Evolutionary conservation across 116 monocot species (phyloP).

Genomic region (Dioscorea cayenensis): DNA sequence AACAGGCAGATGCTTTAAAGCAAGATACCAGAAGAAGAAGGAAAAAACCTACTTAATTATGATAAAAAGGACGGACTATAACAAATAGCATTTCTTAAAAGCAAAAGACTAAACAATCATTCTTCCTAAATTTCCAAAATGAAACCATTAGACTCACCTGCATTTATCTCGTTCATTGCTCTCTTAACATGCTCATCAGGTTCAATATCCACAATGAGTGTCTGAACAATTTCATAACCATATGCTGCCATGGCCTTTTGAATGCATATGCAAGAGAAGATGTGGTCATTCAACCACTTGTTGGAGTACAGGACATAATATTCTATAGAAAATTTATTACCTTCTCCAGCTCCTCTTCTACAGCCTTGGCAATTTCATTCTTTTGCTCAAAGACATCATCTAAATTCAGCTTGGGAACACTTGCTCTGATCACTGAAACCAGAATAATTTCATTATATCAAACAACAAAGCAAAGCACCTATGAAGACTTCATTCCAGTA

Average conservation of each 20-base stretch:
- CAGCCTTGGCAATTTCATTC: constrained; percentile 34
- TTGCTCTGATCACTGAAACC: constrained; percentile 36
- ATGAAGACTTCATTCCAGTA: not conserved
- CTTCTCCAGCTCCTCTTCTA: constrained; percentile 39
- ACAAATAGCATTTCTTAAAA: too few relatives aligned
- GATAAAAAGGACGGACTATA: too few relatives aligned
- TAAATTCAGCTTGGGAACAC: constrained; percentile 29
- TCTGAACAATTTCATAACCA: constrained; percentile 39
- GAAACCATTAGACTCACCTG: constrained; percentile 14
- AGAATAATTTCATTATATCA: not conserved
- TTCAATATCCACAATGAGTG: constrained; percentile 39
- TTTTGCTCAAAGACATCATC: constrained; percentile 46
- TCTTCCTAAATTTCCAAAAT: not conserved
- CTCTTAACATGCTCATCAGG: constrained; percentile 32
- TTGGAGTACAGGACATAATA: not conserved
- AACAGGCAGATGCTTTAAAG: too few relatives aligned
- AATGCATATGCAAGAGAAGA: not conserved
- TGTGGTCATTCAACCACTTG: not conserved
- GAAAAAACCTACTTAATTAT: too few relatives aligned
- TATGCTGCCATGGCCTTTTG: constrained; percentile 33
- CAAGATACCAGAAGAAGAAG: too few relatives aligned
- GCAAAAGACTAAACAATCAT: too few relatives aligned
- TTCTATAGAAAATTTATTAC: constrained; percentile 6
- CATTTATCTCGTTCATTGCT: constrained; percentile 49
- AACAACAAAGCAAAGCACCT: not conserved